A percentile compares a stretch with the other conserved stretches of the same genome.
phyloP scores from a whole-genome alignment of 768 basidiomycete genomes.

The Lentinus tigrinus region DNA sequence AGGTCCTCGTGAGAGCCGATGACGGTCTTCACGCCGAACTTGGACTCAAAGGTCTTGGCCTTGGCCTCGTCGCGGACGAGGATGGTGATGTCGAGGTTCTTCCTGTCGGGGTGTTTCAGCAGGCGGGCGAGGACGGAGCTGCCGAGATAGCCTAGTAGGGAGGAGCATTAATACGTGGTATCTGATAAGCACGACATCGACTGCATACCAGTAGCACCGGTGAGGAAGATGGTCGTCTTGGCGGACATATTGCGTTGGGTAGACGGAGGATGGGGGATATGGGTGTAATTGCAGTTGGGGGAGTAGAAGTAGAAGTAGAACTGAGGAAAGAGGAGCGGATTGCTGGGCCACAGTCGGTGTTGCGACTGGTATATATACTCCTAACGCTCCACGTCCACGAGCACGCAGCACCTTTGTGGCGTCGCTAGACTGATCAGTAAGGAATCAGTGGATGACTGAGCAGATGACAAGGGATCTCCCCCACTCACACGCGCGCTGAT shows the following conservation, averaged over 20 bases:
- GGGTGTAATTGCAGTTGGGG: too few relatives aligned
- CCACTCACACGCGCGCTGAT: too few relatives aligned
- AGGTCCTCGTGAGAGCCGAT: constrained; percentile 32
- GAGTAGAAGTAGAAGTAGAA: too few relatives aligned
- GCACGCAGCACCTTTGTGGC: too few relatives aligned
- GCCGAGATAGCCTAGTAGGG: constrained; percentile 52
- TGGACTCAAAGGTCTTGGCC: constrained; percentile 16
- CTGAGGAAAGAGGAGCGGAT: too few relatives aligned
- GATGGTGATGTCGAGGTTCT: constrained; percentile 42
- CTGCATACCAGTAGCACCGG: constrained; percentile 43
- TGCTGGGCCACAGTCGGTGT: too few relatives aligned
- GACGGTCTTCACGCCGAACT: constrained; percentile 22
- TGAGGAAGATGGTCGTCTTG: constrained; percentile 41
- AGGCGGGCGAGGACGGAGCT: constrained; percentile 50
- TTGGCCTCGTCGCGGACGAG: constrained; percentile 46
- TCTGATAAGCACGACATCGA: background rate
- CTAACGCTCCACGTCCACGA: too few relatives aligned
- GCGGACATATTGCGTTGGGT: background rate
- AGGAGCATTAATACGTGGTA: background rate
- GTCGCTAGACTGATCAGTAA: too few relatives aligned
- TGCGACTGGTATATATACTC: too few relatives aligned
- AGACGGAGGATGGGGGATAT: too few relatives aligned
- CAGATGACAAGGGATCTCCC: too few relatives aligned
- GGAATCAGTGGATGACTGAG: too few relatives aligned
- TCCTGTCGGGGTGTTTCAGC: constrained; percentile 40